Evolutionary conservation across 2,329 filamentous ascomycete genomes (phyloP).

Genomic region (Hypoxylon sp.): DNA sequence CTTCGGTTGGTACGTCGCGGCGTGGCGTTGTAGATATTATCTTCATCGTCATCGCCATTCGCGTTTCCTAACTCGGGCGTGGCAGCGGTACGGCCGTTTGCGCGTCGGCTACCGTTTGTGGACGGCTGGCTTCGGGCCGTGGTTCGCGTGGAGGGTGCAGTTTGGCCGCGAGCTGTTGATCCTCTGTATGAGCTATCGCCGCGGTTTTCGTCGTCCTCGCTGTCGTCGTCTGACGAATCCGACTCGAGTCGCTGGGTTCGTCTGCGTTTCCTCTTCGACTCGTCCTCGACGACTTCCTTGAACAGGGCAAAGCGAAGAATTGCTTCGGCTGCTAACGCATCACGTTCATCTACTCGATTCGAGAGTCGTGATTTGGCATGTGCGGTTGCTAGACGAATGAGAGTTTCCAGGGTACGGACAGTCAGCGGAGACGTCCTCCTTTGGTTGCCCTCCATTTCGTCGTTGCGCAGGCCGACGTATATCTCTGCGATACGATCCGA

Average conservation of each 20-base stretch:
- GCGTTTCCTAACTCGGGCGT: constrained; percentile 47
- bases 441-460: constrained; percentile 94
- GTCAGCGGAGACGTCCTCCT: constrained; percentile 94
- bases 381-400: constrained; percentile 96
- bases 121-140: constrained; percentile 38
- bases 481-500: constrained; percentile 90
- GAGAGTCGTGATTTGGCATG: constrained; percentile 94
- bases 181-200: constrained; percentile 43
- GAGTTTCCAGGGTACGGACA: constrained; percentile 93
- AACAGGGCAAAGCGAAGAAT: constrained; percentile 95
- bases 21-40: constrained; percentile 51
- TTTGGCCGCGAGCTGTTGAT: constrained; percentile 51
- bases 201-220: constrained; percentile 65
- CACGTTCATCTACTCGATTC: constrained; percentile 85
- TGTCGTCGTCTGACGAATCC: constrained; percentile 66
- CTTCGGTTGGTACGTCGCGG: constrained; percentile 54
- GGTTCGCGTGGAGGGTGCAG: constrained; percentile 46
- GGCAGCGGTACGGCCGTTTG: constrained; percentile 41
- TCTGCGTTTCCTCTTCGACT: constrained; percentile 84
- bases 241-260: constrained; percentile 68
- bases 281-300: constrained; percentile 86
- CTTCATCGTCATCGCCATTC: constrained; percentile 62
- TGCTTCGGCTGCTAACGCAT: constrained; percentile 85
- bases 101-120: constrained; percentile 40
- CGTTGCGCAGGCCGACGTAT: constrained; percentile 92